These are phyloP conservation scores for Tetrapisispora namnaoensis DNA, from an alignment of 805 yeast genomes.

Conservation along the genomic window DNA sequence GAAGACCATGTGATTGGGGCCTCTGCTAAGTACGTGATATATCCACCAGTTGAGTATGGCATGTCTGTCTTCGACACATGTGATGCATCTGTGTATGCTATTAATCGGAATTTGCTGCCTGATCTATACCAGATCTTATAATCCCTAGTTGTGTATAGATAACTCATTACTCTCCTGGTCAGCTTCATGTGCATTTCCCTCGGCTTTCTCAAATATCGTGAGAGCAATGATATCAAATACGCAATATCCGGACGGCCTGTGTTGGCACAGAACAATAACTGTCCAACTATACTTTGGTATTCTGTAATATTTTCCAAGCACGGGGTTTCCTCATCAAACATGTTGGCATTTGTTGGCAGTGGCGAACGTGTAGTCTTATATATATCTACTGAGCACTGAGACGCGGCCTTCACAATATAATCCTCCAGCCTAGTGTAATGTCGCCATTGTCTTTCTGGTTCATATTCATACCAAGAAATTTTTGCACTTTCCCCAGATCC, in stretches of 20 bases:
- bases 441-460: background rate
- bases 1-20: slow-evolving; percentile 10
- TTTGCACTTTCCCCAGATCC: slow-evolving; percentile 3
- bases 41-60: slow-evolving; percentile 9
- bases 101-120: background rate
- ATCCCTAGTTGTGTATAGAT: slow-evolving; percentile 5
- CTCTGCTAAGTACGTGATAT: slow-evolving; percentile 5
- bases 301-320: background rate
- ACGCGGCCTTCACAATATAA: slow-evolving; percentile 3
- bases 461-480: slow-evolving; percentile 6
- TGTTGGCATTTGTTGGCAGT: background rate
- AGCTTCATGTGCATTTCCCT: slow-evolving; percentile 2
- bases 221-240: slow-evolving; percentile 2
- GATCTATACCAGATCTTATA: background rate
- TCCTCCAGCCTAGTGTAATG: slow-evolving; percentile 2
- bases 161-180: slow-evolving; percentile 3
- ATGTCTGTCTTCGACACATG: slow-evolving; percentile 4
- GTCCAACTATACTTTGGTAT: slow-evolving; percentile 5
- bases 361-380: background rate
- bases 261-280: slow-evolving; percentile 5
- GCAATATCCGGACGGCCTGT: slow-evolving; percentile 10
- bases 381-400: background rate
- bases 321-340: background rate
- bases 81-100: slow-evolving; percentile 7
- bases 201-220: slow-evolving; percentile 6